These are phyloP conservation scores for Schizosaccharomyces cryophilus DNA, from an alignment of 805 yeast species.

Conservation along the genomic window DNA sequence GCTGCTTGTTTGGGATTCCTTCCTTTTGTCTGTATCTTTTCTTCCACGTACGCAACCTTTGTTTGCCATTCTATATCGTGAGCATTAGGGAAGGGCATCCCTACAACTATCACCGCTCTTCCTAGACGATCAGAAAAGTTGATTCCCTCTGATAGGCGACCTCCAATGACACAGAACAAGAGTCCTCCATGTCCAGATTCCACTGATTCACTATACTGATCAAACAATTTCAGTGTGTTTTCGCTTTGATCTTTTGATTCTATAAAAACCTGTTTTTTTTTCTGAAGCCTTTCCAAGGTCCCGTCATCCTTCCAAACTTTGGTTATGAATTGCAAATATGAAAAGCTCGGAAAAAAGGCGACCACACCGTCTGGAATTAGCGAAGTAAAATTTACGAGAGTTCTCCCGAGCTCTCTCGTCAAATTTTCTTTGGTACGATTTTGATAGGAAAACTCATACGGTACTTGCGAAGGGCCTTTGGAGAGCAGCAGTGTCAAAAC, in stretches of 20 bases:
- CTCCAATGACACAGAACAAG: conserved; percentile 71
- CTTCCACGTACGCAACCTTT: conserved; percentile 22
- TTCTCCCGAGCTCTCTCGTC: conserved; percentile 26
- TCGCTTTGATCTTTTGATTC: neutral
- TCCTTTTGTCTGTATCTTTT: neutral
- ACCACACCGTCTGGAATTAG: conserved; percentile 54
- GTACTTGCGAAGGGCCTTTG: conserved; percentile 9
- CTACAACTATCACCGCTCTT: conserved; percentile 63
- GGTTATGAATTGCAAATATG: conserved; percentile 31
- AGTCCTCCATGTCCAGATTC: conserved; percentile 28
- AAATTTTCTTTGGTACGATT: conserved; percentile 26
- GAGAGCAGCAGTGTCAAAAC: conserved; percentile 34
- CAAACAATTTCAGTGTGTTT: conserved; percentile 1
- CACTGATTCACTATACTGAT: neutral
- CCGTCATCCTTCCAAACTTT: conserved; percentile 25
- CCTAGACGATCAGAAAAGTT: conserved; percentile 77
- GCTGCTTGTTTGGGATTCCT: conserved; percentile 26
- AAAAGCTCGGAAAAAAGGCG: conserved; percentile 65
- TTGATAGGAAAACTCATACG: conserved; percentile 45
- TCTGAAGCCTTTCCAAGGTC: conserved; percentile 12
- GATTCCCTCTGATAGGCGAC: conserved; percentile 79
- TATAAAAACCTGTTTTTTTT: conserved; percentile 16
- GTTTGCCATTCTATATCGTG: conserved; percentile 62
- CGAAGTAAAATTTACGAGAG: conserved; percentile 20
- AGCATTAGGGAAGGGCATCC: conserved; percentile 72